phyloP scores from a whole-genome alignment of 352 stramenopile genomes.

The Elongisporangium prolatum region DNA sequence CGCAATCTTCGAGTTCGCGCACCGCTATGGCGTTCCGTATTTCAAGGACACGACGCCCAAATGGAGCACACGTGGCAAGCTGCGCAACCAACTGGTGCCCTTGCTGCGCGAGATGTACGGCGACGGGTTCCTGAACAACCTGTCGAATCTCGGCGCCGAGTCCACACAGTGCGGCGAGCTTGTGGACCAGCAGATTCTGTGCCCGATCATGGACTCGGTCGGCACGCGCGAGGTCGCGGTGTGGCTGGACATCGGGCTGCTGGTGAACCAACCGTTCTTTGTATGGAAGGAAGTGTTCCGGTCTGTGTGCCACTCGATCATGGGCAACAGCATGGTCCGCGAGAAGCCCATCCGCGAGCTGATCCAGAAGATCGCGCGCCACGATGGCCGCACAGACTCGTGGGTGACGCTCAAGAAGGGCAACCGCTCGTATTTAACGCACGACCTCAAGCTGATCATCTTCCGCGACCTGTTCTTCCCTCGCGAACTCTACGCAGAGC shows the following conservation, averaged over 20 bases:
- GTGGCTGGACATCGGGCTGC: conserved; percentile 58
- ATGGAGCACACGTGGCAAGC: conserved; percentile 96
- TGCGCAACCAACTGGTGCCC: conserved; percentile 93
- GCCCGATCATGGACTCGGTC: conserved; percentile 58
- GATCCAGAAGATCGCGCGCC: conserved; percentile 58
- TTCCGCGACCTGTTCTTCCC: conserved; percentile 79
- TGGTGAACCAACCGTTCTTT: conserved; percentile 66
- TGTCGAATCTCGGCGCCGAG: conserved; percentile 75
- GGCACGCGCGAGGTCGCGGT: conserved; percentile 55
- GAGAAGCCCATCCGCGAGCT: conserved; percentile 79
- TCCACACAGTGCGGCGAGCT: conserved; percentile 77
- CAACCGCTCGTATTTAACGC: conserved; percentile 73
- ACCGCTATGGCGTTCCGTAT: conserved; percentile 94
- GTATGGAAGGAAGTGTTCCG: conserved; percentile 87
- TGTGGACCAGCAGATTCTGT: conserved; percentile 46
- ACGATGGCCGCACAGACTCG: conserved; percentile 39
- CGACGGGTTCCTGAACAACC: conserved; percentile 75
- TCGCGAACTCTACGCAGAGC: conserved; percentile 13
- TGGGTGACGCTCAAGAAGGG: conserved; percentile 85
- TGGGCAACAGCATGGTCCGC: conserved; percentile 83
- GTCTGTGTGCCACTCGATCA: conserved; percentile 67
- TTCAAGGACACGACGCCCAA: conserved; percentile 97
- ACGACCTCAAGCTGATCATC: conserved; percentile 59
- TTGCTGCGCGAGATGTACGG: conserved; percentile 96
- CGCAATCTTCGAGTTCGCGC: conserved; percentile 93